Evolutionary conservation across 192 early-diverging fungal genomes (phyloP), one percentile per base, ranked within the genome.

Genomic region (Gryganskiella cystojenkinii): DNA sequence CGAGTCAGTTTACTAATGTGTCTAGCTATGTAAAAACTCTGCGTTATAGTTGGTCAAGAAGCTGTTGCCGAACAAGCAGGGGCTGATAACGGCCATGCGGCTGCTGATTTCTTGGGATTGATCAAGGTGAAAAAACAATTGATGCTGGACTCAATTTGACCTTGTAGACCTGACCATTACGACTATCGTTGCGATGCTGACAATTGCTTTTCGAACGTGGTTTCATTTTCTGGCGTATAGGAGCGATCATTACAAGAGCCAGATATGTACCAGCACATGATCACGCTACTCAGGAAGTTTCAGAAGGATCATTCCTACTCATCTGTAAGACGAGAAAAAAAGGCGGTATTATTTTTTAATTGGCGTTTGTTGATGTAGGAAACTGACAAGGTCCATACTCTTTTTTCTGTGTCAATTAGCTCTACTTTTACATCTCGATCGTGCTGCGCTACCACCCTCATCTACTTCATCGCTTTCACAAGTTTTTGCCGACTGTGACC

Each of bases 221-320:
- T 33, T n/a, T 40, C 20, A 54, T 11, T 24, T 3, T 56, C 11
- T 60, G 25, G 13, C 15, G 22, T 22, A n/a, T 55, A 76, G 74
- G 74, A 78, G 28, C 61, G 45, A 52, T 78, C 74, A 4, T 61
- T 58, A 27, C 65, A 69, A 25, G 74, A 78, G 22, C 74, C 74
- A 4, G 61, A 78, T 31, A 78, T 78, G 74, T 78, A 78, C 22
- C 74, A 78, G 43, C 74, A 78, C 49, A 30, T 78, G 61, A 78
- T 78, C 31, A 68, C 74, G 25, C 34, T 78, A 14, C 65, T 78
- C 24, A 27, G 74, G 50, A 78, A 78, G 56, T 78, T 78, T 34
- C 74, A 78, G 52, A 78, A 78, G 50, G 74, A 78, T 19, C 74
- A 69, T 27, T 67, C 64, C 4, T 78, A 78, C 25, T 28, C 74